phyloP scores from a whole-genome alignment of 2,329 filamentous ascomycete species.

The Ophiosphaerella korrae region DNA sequence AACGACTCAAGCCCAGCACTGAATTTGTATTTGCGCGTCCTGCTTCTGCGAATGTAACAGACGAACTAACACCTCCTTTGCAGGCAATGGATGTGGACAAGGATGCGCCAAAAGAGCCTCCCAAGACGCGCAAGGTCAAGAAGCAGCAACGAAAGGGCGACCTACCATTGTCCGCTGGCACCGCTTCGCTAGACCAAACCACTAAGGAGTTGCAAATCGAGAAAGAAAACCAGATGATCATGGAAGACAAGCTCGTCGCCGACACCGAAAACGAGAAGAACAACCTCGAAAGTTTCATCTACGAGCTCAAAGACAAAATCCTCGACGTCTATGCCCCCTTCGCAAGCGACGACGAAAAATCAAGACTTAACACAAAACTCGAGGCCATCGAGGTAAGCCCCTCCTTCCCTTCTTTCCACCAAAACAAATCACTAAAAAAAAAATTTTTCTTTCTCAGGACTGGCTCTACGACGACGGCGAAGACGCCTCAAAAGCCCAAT shows the following conservation, averaged over 20 bases:
- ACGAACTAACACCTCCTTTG: conserved; percentile 34
- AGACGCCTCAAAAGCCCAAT: conserved; percentile 90
- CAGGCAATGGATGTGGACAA: conserved; percentile 50
- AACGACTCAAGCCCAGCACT: conserved; percentile 37
- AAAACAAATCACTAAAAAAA: no score
- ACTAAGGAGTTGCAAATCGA: conserved; percentile 73
- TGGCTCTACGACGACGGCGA: conserved; percentile 99
- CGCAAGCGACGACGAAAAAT: conserved; percentile 89
- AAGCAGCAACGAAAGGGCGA: conserved; percentile 99
- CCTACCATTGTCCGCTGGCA: conserved; percentile 82
- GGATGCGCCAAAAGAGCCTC: conserved; percentile 55
- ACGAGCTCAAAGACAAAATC: conserved; percentile 93
- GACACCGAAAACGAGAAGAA: conserved; percentile 99
- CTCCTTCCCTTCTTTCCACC: background rate
- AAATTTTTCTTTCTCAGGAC: conserved; percentile 66
- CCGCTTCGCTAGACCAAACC: conserved; percentile 74
- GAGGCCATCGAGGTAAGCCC: conserved; percentile 79
- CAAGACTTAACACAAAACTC: conserved; percentile 81
- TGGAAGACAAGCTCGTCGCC: conserved; percentile 97
- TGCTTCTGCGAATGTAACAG: conserved; percentile 26
- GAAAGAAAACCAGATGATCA: conserved; percentile 87
- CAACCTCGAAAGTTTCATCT: conserved; percentile 96
- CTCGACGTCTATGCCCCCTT: conserved; percentile 90
- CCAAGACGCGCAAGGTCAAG: conserved; percentile 94
- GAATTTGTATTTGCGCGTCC: conserved; percentile 33